phyloP scores from a whole-genome alignment of 257 asterid genomes.

The Fraxinus pennsylvanica region DNA sequence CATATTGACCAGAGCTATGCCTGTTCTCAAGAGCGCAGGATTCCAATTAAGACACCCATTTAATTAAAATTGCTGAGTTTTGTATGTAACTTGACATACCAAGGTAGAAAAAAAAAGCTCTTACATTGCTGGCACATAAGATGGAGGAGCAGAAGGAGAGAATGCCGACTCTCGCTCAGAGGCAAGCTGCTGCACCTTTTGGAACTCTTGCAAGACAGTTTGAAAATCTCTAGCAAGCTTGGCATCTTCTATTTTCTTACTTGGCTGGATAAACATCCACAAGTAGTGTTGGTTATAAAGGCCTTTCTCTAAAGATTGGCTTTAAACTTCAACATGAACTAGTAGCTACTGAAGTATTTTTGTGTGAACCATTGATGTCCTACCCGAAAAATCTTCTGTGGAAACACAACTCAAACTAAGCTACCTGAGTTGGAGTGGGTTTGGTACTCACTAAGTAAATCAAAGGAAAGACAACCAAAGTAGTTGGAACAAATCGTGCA shows the following conservation, averaged over 20 bases:
- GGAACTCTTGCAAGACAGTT: conserved; percentile 27
- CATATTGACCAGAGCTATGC: conserved; percentile 12
- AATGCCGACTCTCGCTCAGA: conserved; percentile 22
- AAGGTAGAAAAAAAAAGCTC: not conserved
- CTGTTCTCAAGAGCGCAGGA: not conserved
- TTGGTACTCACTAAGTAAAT: not conserved
- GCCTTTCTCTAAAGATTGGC: not conserved
- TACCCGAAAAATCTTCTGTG: not conserved
- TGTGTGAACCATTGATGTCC: not conserved
- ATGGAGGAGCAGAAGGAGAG: conserved; percentile 14
- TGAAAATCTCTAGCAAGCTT: conserved; percentile 34
- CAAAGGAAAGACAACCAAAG: not conserved
- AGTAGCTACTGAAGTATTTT: not conserved
- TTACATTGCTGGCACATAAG: conserved; percentile 6
- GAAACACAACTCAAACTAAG: not conserved
- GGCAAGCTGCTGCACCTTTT: conserved; percentile 29
- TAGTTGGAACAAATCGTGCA: not conserved
- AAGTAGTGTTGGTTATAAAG: not conserved
- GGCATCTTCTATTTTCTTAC: conserved; percentile 19
- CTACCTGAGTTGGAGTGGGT: not conserved
- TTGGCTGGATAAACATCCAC: conserved; percentile 11
- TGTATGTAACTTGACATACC: not conserved
- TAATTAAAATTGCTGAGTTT: not conserved
- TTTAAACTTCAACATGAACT: not conserved
- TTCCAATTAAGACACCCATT: not conserved